Conservation (phyloP, 257 asterid species). For the Solanum gandarillasii region DNA sequence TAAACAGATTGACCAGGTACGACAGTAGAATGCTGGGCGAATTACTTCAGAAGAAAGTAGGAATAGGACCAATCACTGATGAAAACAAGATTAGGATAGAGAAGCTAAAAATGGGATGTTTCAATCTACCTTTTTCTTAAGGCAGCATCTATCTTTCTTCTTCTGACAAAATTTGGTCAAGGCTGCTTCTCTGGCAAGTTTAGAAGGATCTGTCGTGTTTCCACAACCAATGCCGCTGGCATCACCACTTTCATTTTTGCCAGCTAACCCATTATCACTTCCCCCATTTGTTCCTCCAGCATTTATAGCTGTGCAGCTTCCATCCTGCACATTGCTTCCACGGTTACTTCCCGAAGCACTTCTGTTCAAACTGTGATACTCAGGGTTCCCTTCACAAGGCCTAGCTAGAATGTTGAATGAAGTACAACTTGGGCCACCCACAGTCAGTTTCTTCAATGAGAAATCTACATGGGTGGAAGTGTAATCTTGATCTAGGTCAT, state of each 20-base stretch:
- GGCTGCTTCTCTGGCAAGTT: slow-evolving; percentile 55
- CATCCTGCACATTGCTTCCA: slow-evolving; percentile 53
- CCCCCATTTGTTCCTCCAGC: slow-evolving; percentile 53
- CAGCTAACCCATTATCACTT: slow-evolving; percentile 42
- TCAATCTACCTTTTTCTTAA: slow-evolving; percentile 46
- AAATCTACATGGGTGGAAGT: slow-evolving; percentile 24
- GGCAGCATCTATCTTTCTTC: slow-evolving; percentile 62
- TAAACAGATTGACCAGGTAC: background rate
- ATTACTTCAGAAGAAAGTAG: background rate
- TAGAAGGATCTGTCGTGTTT: slow-evolving; percentile 34
- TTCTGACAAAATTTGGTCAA: slow-evolving; percentile 60
- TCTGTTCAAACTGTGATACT: slow-evolving; percentile 42
- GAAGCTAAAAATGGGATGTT: background rate
- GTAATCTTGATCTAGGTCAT: slow-evolving; percentile 18
- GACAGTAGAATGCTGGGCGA: background rate
- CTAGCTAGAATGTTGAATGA: slow-evolving; percentile 34
- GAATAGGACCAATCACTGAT: background rate
- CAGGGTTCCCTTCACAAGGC: slow-evolving; percentile 23
- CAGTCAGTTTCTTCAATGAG: slow-evolving; percentile 35
- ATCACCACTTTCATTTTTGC: slow-evolving; percentile 52
- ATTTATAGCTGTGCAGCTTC: slow-evolving; percentile 38
- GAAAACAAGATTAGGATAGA: background rate
- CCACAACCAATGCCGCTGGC: slow-evolving; percentile 37
- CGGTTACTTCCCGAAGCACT: slow-evolving; percentile 64
- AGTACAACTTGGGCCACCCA: slow-evolving; percentile 34